Evolutionary conservation across 257 asterid species (phyloP).

Genomic region (Solanum chmielewskii): DNA sequence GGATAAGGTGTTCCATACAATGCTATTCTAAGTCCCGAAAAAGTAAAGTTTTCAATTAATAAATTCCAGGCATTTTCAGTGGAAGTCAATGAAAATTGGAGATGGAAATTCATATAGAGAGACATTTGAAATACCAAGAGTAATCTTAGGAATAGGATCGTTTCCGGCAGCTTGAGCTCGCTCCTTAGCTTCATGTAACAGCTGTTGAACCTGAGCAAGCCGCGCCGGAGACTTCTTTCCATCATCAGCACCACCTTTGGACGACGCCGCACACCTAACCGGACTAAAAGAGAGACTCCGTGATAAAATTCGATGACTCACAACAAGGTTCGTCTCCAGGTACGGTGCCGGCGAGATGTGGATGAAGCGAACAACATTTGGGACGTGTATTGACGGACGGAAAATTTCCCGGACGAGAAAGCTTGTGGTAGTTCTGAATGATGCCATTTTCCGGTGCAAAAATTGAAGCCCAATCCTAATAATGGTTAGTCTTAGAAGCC

Average conservation of each 20-base stretch:
- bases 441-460: slow-evolving; percentile 18
- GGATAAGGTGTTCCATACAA: neutral
- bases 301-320: neutral
- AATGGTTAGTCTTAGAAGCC: neutral
- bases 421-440: slow-evolving; percentile 29
- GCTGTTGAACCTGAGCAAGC: slow-evolving; percentile 60
- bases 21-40: neutral
- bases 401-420: slow-evolving; percentile 27
- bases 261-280: slow-evolving; percentile 31
- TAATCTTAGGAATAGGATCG: slow-evolving; percentile 65
- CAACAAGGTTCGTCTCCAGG: neutral
- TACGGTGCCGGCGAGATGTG: slow-evolving; percentile 6
- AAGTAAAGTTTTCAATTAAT: neutral
- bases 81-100: neutral
- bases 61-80: neutral
- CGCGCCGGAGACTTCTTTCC: slow-evolving; percentile 62
- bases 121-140: slow-evolving; percentile 36
- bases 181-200: slow-evolving; percentile 63
- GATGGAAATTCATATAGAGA: neutral
- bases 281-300: slow-evolving; percentile 11
- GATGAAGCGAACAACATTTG: slow-evolving; percentile 7
- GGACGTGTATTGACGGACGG: slow-evolving; percentile 24
- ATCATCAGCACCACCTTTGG: slow-evolving; percentile 24
- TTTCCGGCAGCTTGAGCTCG: slow-evolving; percentile 59
- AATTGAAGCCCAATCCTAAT: neutral